A percentile compares a stretch with the other conserved stretches of the same genome.
phyloP scores from a whole-genome alignment of 306 rosid genomes.

The Astragalus glycyphyllos region DNA sequence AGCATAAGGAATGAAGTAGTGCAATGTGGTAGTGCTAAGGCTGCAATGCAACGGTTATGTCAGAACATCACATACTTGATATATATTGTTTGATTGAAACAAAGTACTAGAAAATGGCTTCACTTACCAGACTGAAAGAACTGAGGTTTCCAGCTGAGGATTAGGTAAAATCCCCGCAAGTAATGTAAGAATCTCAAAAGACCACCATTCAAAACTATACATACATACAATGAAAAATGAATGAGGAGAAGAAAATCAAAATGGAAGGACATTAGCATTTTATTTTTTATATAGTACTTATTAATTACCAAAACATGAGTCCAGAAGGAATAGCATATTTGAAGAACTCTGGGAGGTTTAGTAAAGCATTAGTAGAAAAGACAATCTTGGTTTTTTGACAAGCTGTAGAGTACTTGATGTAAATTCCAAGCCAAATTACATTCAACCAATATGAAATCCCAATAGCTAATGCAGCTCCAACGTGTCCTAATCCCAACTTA shows the following conservation, averaged over 20 bases:
- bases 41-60: conserved; percentile 46
- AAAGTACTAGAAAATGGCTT: not conserved
- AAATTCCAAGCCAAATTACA: conserved; percentile 51
- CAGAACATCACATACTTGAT: conserved; percentile 8
- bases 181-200: conserved; percentile 68
- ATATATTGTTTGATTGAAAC: not conserved
- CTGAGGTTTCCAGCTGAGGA: conserved; percentile 68
- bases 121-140: conserved; percentile 66
- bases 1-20: conserved; percentile 60
- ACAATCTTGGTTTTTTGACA: conserved; percentile 56
- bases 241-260: not conserved
- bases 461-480: conserved; percentile 73
- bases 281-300: not conserved
- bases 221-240: not conserved
- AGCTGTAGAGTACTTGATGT: conserved; percentile 53
- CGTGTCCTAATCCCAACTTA: conserved; percentile 50
- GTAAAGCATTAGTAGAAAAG: conserved; percentile 51
- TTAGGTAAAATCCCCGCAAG: conserved; percentile 72
- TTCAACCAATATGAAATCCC: conserved; percentile 71
- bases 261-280: not conserved
- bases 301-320: conserved; percentile 55
- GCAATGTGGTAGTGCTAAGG: conserved; percentile 58
- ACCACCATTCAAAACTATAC: conserved; percentile 71
- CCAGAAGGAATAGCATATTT: conserved; percentile 57
- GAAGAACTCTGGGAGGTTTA: conserved; percentile 48